phyloP scores from a whole-genome alignment of 2,329 filamentous ascomycete species.

The Fusarium subtropicale region DNA sequence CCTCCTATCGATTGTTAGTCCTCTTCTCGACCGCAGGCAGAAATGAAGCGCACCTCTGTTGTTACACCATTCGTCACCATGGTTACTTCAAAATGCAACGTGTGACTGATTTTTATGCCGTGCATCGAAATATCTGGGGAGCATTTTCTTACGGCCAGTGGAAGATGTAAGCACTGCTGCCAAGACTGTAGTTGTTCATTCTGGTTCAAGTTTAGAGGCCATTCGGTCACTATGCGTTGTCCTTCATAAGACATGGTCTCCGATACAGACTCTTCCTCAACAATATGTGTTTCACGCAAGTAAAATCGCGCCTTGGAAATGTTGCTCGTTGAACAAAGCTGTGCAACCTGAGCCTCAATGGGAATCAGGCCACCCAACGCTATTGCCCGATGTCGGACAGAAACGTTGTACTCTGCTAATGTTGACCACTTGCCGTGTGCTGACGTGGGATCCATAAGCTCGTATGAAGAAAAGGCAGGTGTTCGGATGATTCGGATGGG shows the following conservation, averaged over 20 bases:
- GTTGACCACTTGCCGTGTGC: slow-evolving; percentile 3
- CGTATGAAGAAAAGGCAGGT: slow-evolving; percentile 3
- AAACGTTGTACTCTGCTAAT: slow-evolving; percentile 8
- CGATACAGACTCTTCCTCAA: neutral
- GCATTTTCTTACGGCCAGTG: neutral
- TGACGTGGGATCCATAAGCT: slow-evolving; percentile 10
- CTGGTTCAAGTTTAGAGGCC: neutral
- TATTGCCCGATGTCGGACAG: slow-evolving; percentile 7
- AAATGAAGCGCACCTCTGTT: neutral
- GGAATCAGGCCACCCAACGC: neutral
- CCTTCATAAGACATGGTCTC: neutral
- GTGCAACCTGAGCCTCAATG: neutral
- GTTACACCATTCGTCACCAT: neutral
- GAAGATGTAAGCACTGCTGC: slow-evolving; percentile 19
- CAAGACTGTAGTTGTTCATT: neutral
- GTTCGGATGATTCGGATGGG: slow-evolving; percentile 8
- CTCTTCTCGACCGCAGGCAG: fast-evolving
- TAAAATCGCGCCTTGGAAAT: neutral
- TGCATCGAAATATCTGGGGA: slow-evolving; percentile 1
- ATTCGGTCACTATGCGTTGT: slow-evolving; percentile 4
- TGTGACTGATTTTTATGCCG: neutral
- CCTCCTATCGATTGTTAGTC: neutral
- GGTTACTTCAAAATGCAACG: neutral
- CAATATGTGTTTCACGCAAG: neutral
- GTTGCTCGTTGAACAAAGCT: fast-evolving